phyloP scores from a whole-genome alignment of 2,329 filamentous ascomycete genomes.

The Zymoseptoria passerinii region DNA sequence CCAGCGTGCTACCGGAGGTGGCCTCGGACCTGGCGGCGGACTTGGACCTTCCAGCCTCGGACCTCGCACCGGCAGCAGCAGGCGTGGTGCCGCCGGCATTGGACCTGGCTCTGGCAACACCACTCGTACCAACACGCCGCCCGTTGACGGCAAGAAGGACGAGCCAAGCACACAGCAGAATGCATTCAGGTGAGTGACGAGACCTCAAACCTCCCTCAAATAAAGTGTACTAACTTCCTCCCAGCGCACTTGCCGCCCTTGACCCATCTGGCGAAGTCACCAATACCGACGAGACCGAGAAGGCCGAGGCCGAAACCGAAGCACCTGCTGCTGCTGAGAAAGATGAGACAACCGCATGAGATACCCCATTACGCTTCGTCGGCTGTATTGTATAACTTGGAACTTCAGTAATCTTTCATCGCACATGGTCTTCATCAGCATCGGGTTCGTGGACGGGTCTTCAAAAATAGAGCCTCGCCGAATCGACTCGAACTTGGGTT shows the following conservation, averaged over 20 bases:
- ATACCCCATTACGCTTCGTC: conserved; percentile 23
- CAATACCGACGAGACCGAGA: conserved; percentile 46
- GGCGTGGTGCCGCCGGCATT: conserved; percentile 34
- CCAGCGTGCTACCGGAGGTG: conserved; percentile 45
- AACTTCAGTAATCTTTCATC: neutral
- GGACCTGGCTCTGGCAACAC: conserved; percentile 60
- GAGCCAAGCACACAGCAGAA: conserved; percentile 66
- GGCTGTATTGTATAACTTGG: conserved; percentile 21
- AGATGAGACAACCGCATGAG: conserved; percentile 20
- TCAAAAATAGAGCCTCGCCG: neutral
- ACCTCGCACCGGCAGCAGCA: conserved; percentile 88
- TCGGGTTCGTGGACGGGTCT: neutral
- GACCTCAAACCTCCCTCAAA: conserved; percentile 7
- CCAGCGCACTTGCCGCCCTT: conserved; percentile 47
- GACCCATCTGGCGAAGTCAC: conserved; percentile 46
- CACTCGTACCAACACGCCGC: conserved; percentile 83
- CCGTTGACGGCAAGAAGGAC: conserved; percentile 53
- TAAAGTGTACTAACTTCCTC: conserved; percentile 22
- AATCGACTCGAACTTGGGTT: neutral
- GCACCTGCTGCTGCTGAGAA: conserved; percentile 25
- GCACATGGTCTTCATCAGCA: neutral
- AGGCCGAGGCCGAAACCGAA: conserved; percentile 41
- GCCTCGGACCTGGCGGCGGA: conserved; percentile 70
- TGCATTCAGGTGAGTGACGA: conserved; percentile 75
- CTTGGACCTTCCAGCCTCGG: conserved; percentile 51